phyloP scores from a whole-genome alignment of 345 rosid genomes.

The Camelina laxa region DNA sequence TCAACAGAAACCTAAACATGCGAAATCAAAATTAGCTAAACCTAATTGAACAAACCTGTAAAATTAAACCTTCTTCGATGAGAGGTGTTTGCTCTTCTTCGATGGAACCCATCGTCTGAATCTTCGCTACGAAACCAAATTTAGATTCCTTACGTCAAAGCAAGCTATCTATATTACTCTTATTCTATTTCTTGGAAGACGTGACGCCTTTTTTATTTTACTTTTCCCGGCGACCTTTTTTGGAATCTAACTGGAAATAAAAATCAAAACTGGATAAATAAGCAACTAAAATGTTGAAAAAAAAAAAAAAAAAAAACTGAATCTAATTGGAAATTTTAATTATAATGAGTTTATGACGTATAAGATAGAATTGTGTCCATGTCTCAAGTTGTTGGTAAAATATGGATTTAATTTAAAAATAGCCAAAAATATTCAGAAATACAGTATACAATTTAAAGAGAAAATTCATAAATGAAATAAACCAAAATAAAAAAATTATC shows the following conservation, averaged over 20 bases:
- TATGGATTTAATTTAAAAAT: too few relatives aligned
- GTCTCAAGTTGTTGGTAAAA: conserved; percentile 20
- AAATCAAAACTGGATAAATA: not conserved
- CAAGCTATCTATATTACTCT: not conserved
- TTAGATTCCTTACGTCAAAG: conserved; percentile 36
- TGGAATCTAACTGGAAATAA: not conserved
- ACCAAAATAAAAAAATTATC: too few relatives aligned
- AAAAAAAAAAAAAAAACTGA: too few relatives aligned
- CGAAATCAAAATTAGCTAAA: not conserved
- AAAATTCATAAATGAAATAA: too few relatives aligned
- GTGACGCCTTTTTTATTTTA: conserved; percentile 21
- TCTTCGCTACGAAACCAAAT: not conserved
- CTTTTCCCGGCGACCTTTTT: conserved; percentile 9
- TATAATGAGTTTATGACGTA: conserved; percentile 13
- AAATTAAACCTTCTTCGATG: conserved; percentile 57
- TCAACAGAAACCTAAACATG: not conserved
- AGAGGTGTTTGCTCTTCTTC: conserved; percentile 56
- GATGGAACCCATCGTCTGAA: conserved; percentile 54
- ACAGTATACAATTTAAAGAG: too few relatives aligned
- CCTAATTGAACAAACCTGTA: conserved; percentile 45
- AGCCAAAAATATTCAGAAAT: too few relatives aligned
- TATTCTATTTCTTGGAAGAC: conserved; percentile 22
- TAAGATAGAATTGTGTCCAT: conserved; percentile 27
- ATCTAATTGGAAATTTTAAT: too few relatives aligned
- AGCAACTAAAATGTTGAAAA: too few relatives aligned